Evolutionary conservation across 1,139 yeast genomes (phyloP).

Genomic region (Taphrina betulina): DNA sequence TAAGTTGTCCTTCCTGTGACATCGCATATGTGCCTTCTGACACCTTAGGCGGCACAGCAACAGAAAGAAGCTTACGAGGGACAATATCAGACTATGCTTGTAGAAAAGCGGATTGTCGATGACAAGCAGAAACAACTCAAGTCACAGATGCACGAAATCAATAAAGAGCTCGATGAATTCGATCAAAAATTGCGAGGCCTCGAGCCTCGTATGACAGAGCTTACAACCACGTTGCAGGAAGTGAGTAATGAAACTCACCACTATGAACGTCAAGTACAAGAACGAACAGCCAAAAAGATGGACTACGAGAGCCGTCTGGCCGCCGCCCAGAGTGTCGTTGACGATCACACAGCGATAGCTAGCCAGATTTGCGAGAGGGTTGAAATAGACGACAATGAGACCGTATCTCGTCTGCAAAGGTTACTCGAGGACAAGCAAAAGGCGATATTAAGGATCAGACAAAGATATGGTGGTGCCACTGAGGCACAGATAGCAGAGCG

Average conservation of each 20-base stretch:
- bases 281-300: constrained; percentile 2
- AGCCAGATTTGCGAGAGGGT: constrained; percentile 31
- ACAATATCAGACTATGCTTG: constrained; percentile 10
- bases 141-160: constrained; percentile 40
- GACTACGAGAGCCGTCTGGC: background rate
- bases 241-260: constrained; percentile 29
- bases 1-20: no score
- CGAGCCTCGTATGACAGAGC: constrained; percentile 38
- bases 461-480: constrained; percentile 32
- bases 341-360: constrained; percentile 9
- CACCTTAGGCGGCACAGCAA: constrained; percentile 16
- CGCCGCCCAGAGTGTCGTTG: background rate
- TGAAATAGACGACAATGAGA: constrained; percentile 28
- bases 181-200: constrained; percentile 37
- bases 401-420: constrained; percentile 14
- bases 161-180: constrained; percentile 40
- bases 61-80: constrained; percentile 20
- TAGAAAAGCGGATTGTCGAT: constrained; percentile 18
- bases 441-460: constrained; percentile 11
- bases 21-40: no score
- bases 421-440: constrained; percentile 25
- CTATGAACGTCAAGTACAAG: constrained; percentile 6
- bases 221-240: constrained; percentile 30
- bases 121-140: constrained; percentile 15
- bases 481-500: constrained; percentile 33